phyloP scores from a whole-genome alignment of 768 basidiomycete genomes.

The Dacryopinax primogenitus region DNA sequence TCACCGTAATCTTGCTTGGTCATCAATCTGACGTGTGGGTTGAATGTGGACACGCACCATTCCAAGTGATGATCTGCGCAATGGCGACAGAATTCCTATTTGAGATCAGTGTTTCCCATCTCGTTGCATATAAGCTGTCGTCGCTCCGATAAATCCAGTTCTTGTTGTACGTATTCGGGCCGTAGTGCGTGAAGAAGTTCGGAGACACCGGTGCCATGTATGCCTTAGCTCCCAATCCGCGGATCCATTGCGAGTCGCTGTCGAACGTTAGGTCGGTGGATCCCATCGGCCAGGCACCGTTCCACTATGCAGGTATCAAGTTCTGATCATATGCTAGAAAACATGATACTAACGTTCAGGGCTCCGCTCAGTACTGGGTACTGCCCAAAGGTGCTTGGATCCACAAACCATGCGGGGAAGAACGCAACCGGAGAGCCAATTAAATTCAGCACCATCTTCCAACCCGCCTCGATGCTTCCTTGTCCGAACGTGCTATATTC shows the following conservation, averaged over 20 bases:
- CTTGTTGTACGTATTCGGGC: constrained; percentile 26
- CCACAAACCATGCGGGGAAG: constrained; percentile 11
- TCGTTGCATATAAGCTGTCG: constrained; percentile 26
- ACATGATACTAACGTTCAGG: neutral
- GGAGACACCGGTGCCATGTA: constrained; percentile 28
- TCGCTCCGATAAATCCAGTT: constrained; percentile 29
- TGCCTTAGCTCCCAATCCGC: constrained; percentile 23
- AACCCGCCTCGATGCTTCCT: constrained; percentile 21
- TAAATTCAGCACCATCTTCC: constrained; percentile 16
- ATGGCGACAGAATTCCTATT: constrained; percentile 25
- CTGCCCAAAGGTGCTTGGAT: neutral
- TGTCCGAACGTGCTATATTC: constrained; percentile 26
- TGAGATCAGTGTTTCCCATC: constrained; percentile 26
- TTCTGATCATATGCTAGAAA: neutral
- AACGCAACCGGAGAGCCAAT: neutral
- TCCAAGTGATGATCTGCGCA: constrained; percentile 29
- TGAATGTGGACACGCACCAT: constrained; percentile 20
- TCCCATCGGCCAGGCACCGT: constrained; percentile 19
- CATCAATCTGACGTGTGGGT: neutral
- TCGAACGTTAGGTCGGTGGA: constrained; percentile 9
- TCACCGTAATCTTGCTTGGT: constrained; percentile 25
- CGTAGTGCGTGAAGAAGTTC: constrained; percentile 29
- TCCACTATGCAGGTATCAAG: constrained; percentile 21
- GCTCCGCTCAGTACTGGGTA: neutral
- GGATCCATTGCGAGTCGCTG: constrained; percentile 20